Conservation (phyloP, 2,329 filamentous ascomycete species). For the Aspergillus sp. region DNA sequence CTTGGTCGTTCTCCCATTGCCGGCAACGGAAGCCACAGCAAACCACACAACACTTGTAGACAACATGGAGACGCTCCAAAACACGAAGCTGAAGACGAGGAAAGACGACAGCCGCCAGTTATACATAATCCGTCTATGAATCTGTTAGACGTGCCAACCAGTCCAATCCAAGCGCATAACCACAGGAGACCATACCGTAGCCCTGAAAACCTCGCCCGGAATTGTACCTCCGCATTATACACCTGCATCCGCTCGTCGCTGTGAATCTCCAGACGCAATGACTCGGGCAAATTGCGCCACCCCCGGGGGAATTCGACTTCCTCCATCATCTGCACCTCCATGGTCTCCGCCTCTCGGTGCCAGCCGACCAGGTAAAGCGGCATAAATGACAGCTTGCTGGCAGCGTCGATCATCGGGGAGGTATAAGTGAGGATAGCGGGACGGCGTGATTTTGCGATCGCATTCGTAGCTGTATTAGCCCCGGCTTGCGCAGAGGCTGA, state of each 20-base stretch:
- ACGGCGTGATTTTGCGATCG: conserved; percentile 58
- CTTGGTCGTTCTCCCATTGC: conserved; percentile 3
- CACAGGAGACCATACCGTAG: conserved; percentile 41
- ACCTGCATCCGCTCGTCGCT: conserved; percentile 63
- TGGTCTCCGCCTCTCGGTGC: conserved; percentile 51
- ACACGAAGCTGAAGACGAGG: conserved; percentile 56
- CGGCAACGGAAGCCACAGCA: conserved; percentile 37
- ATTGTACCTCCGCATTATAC: conserved; percentile 58
- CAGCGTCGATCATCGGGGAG: conserved; percentile 57
- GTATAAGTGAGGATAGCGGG: conserved; percentile 72
- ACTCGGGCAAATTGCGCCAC: conserved; percentile 43
- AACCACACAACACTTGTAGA: conserved; percentile 60
- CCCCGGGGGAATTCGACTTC: conserved; percentile 54
- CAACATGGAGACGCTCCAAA: conserved; percentile 68
- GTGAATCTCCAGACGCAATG: conserved; percentile 58
- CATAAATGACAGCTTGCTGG: conserved; percentile 53
- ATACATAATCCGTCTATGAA: conserved; percentile 68
- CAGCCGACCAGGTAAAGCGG: conserved; percentile 61
- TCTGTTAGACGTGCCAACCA: conserved; percentile 16
- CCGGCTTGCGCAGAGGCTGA: conserved; percentile 22
- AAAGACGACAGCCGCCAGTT: conserved; percentile 65
- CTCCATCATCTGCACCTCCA: conserved; percentile 66
- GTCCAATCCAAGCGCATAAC: neutral
- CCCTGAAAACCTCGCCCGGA: conserved; percentile 67
- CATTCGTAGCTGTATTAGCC: conserved; percentile 21